Conservation (phyloP, 1,284 basidiomycete species). For the Apiotrichum gamsii region DNA sequence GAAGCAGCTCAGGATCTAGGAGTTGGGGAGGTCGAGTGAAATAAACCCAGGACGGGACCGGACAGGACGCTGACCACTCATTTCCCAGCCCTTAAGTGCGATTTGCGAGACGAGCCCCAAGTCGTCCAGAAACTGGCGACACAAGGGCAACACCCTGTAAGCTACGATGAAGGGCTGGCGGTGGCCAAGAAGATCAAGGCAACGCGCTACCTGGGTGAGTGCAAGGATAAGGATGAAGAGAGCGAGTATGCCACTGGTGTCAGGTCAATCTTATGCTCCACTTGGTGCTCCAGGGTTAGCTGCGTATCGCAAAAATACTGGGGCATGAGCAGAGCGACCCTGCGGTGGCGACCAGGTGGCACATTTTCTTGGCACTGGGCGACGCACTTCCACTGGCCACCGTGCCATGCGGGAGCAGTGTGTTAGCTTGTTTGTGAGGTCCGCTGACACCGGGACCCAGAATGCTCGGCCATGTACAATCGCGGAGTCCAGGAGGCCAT, state of each 20-base stretch:
- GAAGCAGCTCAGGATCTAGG: no score
- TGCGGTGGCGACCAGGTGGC: no score
- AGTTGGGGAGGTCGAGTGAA: no score
- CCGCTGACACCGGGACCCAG: slow-evolving; percentile 52
- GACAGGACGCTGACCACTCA: background rate
- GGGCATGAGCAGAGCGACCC: no score
- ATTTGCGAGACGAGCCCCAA: slow-evolving; percentile 71
- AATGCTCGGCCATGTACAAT: slow-evolving; percentile 94
- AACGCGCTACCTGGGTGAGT: slow-evolving; percentile 78
- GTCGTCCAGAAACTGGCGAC: slow-evolving; percentile 59
- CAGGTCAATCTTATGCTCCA: no score
- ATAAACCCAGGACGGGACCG: no score
- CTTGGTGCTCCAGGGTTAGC: no score
- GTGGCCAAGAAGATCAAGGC: slow-evolving; percentile 86
- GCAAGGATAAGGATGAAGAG: background rate
- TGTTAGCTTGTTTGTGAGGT: no score
- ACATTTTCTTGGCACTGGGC: no score
- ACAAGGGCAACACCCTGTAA: slow-evolving; percentile 58
- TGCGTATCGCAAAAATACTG: no score
- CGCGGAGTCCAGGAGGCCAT: slow-evolving; percentile 89
- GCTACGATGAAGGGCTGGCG: slow-evolving; percentile 83
- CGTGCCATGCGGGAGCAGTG: no score
- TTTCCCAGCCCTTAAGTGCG: slow-evolving; percentile 78
- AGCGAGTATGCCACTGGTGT: background rate
- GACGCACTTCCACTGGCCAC: no score